A percentile compares a stretch with the other conserved stretches of the same genome.
phyloP scores from a whole-genome alignment of 225 moss, liverwort and hornwort species.

The Antitrichia curtipendula region DNA sequence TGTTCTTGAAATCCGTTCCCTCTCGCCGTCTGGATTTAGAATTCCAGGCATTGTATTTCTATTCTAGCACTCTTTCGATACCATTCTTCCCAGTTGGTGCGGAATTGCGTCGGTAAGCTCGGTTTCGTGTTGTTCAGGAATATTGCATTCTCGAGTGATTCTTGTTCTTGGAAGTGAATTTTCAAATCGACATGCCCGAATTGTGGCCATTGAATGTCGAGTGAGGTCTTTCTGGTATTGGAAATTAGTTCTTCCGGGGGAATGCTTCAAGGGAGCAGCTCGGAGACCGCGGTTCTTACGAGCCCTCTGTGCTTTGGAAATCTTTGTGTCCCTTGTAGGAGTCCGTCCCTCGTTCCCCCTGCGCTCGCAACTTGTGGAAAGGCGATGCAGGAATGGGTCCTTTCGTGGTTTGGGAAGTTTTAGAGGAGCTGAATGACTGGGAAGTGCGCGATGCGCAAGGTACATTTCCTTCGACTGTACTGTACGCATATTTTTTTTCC shows the following conservation, averaged over 20 bases:
- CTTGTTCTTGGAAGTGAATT: neutral
- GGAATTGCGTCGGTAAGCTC: neutral
- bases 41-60: neutral
- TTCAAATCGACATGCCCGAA: neutral
- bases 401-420: neutral
- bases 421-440: neutral
- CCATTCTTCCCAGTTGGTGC: neutral
- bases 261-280: neutral
- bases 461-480: neutral
- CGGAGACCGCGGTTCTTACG: neutral
- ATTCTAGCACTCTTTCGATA: neutral
- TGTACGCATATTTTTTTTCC: neutral
- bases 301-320: neutral
- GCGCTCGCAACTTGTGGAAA: neutral
- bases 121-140: neutral
- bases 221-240: neutral
- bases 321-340: neutral
- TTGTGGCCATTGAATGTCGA: neutral
- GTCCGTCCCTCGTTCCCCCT: neutral
- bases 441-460: neutral
- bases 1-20: conserved; percentile 4
- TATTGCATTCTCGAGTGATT: neutral
- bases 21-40: conserved; percentile 3
- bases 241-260: neutral
- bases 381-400: neutral